Base-by-base conservation (phyloP, 2,329 filamentous ascomycete species). In the Grosmannia serpens region DNA sequence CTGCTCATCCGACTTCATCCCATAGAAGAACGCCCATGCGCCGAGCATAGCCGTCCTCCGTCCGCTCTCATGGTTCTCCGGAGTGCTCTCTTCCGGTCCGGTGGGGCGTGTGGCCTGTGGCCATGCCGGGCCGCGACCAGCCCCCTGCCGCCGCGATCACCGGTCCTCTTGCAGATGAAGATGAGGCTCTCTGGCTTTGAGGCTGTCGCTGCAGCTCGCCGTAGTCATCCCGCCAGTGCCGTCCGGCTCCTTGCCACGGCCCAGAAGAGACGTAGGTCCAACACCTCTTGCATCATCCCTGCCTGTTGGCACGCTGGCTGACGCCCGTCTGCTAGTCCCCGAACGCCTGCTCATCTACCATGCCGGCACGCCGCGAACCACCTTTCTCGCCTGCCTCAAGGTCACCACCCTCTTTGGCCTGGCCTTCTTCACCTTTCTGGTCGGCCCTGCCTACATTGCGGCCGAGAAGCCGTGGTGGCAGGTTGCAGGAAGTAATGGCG, bases 331-430 rank as follows among this genome's bases (percentile, higher is more conserved):
- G 1, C 41, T 26, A 60, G 59, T 62, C 60, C 82, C 83, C 0
- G 77, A 82, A 62, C 74, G 74, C 17, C 67, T 91, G 31, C 77
- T 90, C 64, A 80, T 95, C 62, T 95, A 89, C 70, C 87, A 91
- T 71, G 84, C 84, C 57, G 88, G 89, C 56, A 86, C 82, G 0
- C 78, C 78, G 10, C 79, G 82, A 59, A 86, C 81, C 33, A 81
- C 84, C 8, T 85, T 87, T 63, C 72, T 92, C 52, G 87, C 86
- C 54, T 81, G 84, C 67, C 70, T 88, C 62, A 89, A 90, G 66
- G 73, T 92, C 58, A 84, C 84, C 1, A 85, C 86, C 3, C 77
- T 94, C 47, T 82, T 90, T 61, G 70, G 88, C 46, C 86, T 86
- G 58, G 78, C 77, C 26, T 82, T 87, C 64, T 88, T 88, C 65